Conservation (phyloP, 2,329 filamentous ascomycete genomes). For the Fusarium illudens region DNA sequence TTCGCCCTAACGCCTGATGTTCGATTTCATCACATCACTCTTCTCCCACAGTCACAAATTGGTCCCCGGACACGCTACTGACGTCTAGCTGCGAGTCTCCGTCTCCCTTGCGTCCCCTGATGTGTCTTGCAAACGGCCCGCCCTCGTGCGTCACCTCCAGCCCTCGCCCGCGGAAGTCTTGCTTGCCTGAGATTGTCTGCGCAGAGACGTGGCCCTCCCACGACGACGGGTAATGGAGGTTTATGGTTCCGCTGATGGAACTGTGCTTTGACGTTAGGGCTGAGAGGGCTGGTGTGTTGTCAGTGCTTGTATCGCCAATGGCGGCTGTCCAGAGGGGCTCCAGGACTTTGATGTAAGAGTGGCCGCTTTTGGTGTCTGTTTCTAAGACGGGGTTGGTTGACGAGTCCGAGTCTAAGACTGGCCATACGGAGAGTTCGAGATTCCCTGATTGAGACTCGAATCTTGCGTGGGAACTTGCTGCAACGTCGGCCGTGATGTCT, state of each 20-base stretch:
- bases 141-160: slow-evolving; percentile 50
- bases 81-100: slow-evolving; percentile 46
- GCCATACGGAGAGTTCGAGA: slow-evolving; percentile 53
- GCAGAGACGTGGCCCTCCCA: slow-evolving; percentile 60
- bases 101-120: slow-evolving; percentile 54
- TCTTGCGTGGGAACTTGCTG: slow-evolving; percentile 49
- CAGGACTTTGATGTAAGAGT: slow-evolving; percentile 49
- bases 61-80: slow-evolving; percentile 44
- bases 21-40: neutral
- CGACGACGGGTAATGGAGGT: slow-evolving; percentile 55
- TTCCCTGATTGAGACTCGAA: slow-evolving; percentile 54
- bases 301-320: neutral
- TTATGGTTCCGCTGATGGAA: slow-evolving; percentile 55
- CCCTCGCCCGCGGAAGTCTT: slow-evolving; percentile 53
- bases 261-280: slow-evolving; percentile 53
- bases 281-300: slow-evolving; percentile 39
- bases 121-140: slow-evolving; percentile 42
- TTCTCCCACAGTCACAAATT: slow-evolving; percentile 41
- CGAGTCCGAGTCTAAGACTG: slow-evolving; percentile 49
- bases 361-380: slow-evolving; percentile 57
- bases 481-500: slow-evolving; percentile 50
- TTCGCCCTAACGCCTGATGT: slow-evolving; percentile 16
- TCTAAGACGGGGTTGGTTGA: slow-evolving; percentile 44
- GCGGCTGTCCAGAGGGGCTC: slow-evolving; percentile 55
- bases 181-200: slow-evolving; percentile 51